Percentiles rank a stretch among this genome's conserved stretches.
Conservation (phyloP, 495 filamentous ascomycete species). For the Pseudoneurospora amorphoporcata region DNA sequence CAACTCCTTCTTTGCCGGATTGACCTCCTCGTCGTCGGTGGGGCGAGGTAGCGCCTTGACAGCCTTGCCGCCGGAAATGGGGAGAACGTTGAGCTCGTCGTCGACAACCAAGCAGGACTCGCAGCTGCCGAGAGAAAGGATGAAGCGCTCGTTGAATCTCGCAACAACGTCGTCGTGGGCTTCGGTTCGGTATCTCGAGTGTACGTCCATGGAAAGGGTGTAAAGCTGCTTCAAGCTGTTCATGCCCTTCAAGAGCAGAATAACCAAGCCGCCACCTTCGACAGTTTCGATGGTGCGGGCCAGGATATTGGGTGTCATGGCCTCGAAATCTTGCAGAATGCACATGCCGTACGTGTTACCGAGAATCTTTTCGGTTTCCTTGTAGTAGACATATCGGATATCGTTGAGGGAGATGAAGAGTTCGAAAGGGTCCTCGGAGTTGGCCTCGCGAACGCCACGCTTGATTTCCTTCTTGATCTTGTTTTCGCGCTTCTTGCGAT, state of each 20-base stretch:
- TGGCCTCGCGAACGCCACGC: conserved; percentile 86
- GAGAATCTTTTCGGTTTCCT: conserved; percentile 98
- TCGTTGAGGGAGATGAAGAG: conserved; percentile 93
- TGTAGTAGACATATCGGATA: conserved; percentile 99
- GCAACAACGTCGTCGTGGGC: conserved; percentile 92
- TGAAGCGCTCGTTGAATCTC: conserved; percentile 96
- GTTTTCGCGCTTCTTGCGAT: conserved; percentile 93
- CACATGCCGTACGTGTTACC: conserved; percentile 99
- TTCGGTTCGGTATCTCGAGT: conserved; percentile 93
- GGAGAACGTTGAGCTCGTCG: conserved; percentile 94
- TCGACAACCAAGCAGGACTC: conserved; percentile 92
- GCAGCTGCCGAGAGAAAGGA: conserved; percentile 89
- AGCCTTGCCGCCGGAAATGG: conserved; percentile 89
- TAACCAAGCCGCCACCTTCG: conserved; percentile 86
- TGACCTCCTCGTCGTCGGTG: conserved; percentile 53
- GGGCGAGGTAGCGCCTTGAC: conserved; percentile 77
- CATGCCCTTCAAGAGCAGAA: conserved; percentile 92
- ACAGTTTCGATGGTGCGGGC: conserved; percentile 96
- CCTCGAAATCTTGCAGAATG: conserved; percentile 96
- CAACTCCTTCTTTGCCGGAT: conserved; percentile 62
- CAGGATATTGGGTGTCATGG: conserved; percentile 90
- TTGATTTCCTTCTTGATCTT: conserved; percentile 99
- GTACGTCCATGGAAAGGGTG: conserved; percentile 95
- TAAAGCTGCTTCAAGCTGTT: conserved; percentile 95
- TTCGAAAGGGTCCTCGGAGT: conserved; percentile 94